Evolutionary conservation across 1,284 basidiomycete species (phyloP).

Genomic region (Heterobasidion parviporum): DNA sequence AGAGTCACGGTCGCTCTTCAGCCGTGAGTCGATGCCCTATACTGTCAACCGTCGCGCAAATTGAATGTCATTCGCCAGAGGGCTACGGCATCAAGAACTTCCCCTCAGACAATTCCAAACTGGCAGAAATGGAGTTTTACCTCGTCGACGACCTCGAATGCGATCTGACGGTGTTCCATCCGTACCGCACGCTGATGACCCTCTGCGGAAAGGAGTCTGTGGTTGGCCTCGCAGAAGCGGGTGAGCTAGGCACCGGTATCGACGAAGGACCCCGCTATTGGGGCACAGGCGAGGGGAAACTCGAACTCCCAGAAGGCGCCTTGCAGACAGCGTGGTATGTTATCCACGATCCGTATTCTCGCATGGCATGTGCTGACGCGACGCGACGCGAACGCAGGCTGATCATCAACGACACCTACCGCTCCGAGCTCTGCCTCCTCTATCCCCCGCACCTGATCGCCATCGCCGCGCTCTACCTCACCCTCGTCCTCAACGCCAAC

Average conservation of each 20-base stretch:
- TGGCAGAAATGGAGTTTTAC: slow-evolving; percentile 99
- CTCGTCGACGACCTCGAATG: slow-evolving; percentile 95
- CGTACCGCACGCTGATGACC: slow-evolving; percentile 80
- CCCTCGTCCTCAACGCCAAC: slow-evolving; percentile 59
- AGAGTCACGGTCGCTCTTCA: slow-evolving; percentile 76
- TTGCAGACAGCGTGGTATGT: slow-evolving; percentile 70
- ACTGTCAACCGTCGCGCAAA: background rate
- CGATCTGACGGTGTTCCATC: slow-evolving; percentile 89
- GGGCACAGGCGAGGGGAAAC: slow-evolving; percentile 62
- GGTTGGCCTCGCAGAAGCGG: slow-evolving; percentile 46
- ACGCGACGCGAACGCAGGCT: slow-evolving; percentile 48
- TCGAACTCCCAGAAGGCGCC: slow-evolving; percentile 59
- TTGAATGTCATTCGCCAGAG: slow-evolving; percentile 31
- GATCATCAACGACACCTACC: slow-evolving; percentile 93
- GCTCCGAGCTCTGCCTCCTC: slow-evolving; percentile 82
- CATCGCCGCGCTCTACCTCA: slow-evolving; percentile 84
- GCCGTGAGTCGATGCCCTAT: slow-evolving; percentile 40
- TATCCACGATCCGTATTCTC: background rate
- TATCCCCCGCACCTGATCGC: slow-evolving; percentile 95
- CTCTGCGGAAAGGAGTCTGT: slow-evolving; percentile 54
- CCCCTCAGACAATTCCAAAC: slow-evolving; percentile 79
- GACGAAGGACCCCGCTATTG: slow-evolving; percentile 63
- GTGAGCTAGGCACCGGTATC: slow-evolving; percentile 51
- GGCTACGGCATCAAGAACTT: slow-evolving; percentile 70
- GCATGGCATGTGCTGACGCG: background rate